These are phyloP conservation scores for Jatropha curcas DNA, from an alignment of 345 rosid genomes.

Conservation along the genomic window DNA sequence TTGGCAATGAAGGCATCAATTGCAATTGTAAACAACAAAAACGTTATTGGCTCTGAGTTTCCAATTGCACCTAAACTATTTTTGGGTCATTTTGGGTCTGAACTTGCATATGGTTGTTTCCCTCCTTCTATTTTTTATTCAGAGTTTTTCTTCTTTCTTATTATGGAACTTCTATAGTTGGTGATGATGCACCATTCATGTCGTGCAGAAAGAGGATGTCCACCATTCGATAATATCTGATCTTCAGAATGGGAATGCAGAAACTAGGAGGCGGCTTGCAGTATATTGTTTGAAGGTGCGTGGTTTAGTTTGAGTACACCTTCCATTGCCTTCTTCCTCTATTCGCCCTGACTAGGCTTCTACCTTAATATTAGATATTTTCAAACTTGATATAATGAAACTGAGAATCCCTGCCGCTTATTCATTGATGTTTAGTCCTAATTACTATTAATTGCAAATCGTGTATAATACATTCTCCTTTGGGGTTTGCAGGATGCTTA, in stretches of 20 bases:
- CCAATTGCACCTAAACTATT: neutral
- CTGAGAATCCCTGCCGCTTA: neutral
- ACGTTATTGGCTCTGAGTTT: neutral
- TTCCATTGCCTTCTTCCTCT: constrained; percentile 16
- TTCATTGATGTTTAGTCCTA: neutral
- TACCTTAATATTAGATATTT: neutral
- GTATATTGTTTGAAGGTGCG: constrained; percentile 94
- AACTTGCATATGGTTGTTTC: neutral
- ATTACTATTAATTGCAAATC: neutral
- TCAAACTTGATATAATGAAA: neutral
- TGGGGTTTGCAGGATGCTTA: constrained; percentile 84
- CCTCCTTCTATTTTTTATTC: neutral
- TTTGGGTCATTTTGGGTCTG: neutral
- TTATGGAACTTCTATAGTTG: neutral
- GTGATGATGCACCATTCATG: constrained; percentile 12
- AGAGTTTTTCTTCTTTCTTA: neutral
- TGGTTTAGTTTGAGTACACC: constrained; percentile 12
- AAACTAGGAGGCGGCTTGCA: constrained; percentile 98
- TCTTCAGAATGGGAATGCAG: constrained; percentile 98
- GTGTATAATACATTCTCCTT: constrained; percentile 7
- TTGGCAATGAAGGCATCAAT: constrained; percentile 9
- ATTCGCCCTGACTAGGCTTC: neutral
- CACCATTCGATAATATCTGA: constrained; percentile 98
- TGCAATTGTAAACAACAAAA: constrained; percentile 11
- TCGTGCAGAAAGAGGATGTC: constrained; percentile 90